Percentiles rank a stretch among this genome's conserved stretches.
Conservation (phyloP, 2,329 filamentous ascomycete species). For the Venturia nashicola region DNA sequence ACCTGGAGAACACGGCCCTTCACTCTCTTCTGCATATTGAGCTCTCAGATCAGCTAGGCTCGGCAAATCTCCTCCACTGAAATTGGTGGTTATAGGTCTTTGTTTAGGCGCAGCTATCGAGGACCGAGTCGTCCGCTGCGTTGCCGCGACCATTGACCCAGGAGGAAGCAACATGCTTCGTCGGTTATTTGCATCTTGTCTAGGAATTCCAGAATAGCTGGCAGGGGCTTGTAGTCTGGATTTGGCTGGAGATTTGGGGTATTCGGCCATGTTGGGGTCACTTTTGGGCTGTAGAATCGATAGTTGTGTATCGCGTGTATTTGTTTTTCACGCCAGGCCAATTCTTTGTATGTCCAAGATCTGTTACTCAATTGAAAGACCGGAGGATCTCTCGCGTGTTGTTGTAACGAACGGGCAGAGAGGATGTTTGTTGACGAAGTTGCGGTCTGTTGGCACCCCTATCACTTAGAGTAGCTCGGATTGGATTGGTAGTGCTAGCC, state of each 20-base stretch:
- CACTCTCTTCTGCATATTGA: background rate
- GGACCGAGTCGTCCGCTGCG: background rate
- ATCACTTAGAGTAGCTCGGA: background rate
- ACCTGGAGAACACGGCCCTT: background rate
- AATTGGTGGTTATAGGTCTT: conserved; percentile 2
- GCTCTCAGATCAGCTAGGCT: background rate
- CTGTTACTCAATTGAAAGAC: background rate
- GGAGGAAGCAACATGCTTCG: conserved; percentile 6
- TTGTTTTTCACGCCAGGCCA: background rate
- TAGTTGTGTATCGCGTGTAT: background rate
- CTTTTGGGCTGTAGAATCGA: background rate
- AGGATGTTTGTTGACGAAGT: background rate
- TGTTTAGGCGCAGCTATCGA: background rate
- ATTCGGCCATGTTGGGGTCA: background rate
- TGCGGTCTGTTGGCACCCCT: background rate
- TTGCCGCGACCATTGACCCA: conserved; percentile 1
- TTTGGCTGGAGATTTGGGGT: background rate
- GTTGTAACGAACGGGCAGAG: background rate
- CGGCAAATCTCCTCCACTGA: background rate
- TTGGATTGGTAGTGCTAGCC: background rate
- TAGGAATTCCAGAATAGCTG: background rate
- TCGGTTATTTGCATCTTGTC: conserved; percentile 7
- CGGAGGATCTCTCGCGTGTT: background rate
- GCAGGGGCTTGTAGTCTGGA: background rate
- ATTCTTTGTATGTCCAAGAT: background rate